phyloP scores from a whole-genome alignment of 352 stramenopile species.

The Elongisporangium anandrum region DNA sequence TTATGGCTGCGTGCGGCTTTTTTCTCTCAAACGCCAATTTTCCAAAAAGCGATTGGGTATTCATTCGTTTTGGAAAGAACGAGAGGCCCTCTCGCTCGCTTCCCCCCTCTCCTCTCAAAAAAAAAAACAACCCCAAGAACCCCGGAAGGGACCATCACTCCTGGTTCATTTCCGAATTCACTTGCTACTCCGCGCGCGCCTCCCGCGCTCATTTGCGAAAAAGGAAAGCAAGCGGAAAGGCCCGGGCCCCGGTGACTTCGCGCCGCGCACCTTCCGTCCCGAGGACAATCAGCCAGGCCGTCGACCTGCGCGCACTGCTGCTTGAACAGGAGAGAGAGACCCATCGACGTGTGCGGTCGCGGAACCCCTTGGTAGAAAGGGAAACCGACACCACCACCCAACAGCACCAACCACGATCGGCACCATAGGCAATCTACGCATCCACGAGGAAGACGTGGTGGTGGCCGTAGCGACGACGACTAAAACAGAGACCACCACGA shows the following conservation, averaged over 20 bases:
- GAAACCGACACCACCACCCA: not conserved
- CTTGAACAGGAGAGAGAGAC: slow-evolving; percentile 2
- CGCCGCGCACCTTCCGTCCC: not conserved
- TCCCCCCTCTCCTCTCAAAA: slow-evolving; percentile 14
- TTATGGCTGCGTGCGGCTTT: slow-evolving; percentile 22
- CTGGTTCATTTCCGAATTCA: slow-evolving; percentile 17
- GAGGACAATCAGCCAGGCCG: slow-evolving; percentile 3
- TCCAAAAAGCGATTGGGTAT: slow-evolving; percentile 16
- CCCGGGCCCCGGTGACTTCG: slow-evolving; percentile 4
- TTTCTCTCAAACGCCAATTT: slow-evolving; percentile 7
- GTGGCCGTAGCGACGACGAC: slow-evolving; percentile 15
- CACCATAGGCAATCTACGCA: slow-evolving; percentile 42
- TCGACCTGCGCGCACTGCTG: not conserved
- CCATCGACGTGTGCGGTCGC: not conserved
- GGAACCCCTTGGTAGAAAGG: not conserved
- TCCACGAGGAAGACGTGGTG: slow-evolving; percentile 28
- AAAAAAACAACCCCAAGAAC: slow-evolving; percentile 11
- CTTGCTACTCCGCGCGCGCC: slow-evolving; percentile 11
- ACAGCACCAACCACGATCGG: slow-evolving; percentile 3
- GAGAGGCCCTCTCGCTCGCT: slow-evolving; percentile 11
- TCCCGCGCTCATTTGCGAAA: slow-evolving; percentile 47
- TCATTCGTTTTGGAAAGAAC: slow-evolving; percentile 58
- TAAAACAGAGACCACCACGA: slow-evolving; percentile 19
- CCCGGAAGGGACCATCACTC: slow-evolving; percentile 34
- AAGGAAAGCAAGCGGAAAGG: slow-evolving; percentile 29